A percentile compares a stretch with the other conserved stretches of the same genome.
Evolutionary conservation across 495 filamentous ascomycete genomes (phyloP).

Genomic region (Penicillium parvum): DNA sequence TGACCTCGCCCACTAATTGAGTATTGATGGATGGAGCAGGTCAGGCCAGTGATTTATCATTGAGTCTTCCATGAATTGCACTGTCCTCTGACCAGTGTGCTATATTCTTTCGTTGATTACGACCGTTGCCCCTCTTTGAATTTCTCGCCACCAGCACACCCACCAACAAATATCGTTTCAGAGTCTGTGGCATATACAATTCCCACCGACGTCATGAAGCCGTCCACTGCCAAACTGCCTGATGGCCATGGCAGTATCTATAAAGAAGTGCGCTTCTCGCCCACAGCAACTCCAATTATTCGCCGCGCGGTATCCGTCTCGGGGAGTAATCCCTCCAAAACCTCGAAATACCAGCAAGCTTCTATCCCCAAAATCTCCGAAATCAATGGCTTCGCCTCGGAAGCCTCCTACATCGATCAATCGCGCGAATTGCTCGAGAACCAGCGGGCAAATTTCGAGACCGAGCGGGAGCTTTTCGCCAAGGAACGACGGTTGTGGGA

Average conservation of each 20-base stretch:
- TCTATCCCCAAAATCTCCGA: conserved; percentile 4
- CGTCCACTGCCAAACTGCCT: conserved; percentile 21
- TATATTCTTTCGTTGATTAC: background rate
- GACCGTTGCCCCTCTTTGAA: background rate
- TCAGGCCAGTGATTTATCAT: too few species aligned
- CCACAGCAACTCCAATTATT: conserved; percentile 33
- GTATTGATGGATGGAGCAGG: too few species aligned
- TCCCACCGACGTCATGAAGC: conserved; percentile 26
- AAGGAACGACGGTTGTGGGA: conserved; percentile 42
- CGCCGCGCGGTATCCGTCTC: conserved; percentile 41
- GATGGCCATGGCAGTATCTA: conserved; percentile 41
- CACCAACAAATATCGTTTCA: too few species aligned
- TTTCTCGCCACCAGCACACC: background rate
- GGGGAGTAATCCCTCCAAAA: conserved; percentile 26
- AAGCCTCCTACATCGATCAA: conserved; percentile 36
- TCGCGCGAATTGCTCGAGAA: conserved; percentile 40
- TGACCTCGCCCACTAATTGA: conserved; percentile 4
- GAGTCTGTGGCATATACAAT: background rate
- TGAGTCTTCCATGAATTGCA: too few species aligned
- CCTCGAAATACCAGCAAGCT: conserved; percentile 15
- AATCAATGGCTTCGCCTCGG: conserved; percentile 16
- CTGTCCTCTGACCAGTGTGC: background rate
- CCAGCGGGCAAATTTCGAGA: conserved; percentile 36
- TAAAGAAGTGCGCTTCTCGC: conserved; percentile 49
- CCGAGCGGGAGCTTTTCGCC: conserved; percentile 36